Evolutionary conservation across 495 filamentous ascomycete genomes (phyloP).

Genomic region (Aspergillus mulundensis): DNA sequence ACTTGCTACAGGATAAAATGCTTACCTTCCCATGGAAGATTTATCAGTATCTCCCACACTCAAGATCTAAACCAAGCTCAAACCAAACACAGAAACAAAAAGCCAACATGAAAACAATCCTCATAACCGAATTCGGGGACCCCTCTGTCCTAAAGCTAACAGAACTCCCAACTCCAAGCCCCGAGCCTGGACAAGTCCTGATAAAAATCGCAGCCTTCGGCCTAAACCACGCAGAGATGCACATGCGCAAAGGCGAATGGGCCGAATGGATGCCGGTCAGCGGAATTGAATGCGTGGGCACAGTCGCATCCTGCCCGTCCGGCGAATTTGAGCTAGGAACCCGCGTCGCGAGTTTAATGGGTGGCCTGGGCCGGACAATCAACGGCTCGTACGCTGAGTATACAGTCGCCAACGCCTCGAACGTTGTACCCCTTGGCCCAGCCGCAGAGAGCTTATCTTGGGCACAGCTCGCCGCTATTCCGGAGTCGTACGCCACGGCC

Average conservation of each 20-base stretch:
- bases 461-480: constrained; percentile 41
- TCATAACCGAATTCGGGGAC: constrained; percentile 37
- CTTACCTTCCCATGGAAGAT: no score
- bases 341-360: constrained; percentile 40
- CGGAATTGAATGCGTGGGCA: constrained; percentile 47
- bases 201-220: constrained; percentile 44
- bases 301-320: constrained; percentile 33
- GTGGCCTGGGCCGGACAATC: constrained; percentile 38
- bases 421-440: constrained; percentile 33
- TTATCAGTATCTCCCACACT: no score
- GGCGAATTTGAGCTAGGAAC: constrained; percentile 31
- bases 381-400: constrained; percentile 42
- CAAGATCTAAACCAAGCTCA: no score
- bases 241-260: constrained; percentile 52
- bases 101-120: constrained; percentile 38
- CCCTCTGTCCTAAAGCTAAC: constrained; percentile 33
- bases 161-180: constrained; percentile 29
- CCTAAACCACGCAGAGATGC: constrained; percentile 49
- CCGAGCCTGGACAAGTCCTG: constrained; percentile 29
- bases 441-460: constrained; percentile 23
- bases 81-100: neutral
- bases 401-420: constrained; percentile 26
- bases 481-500: constrained; percentile 41
- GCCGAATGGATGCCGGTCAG: constrained; percentile 40
- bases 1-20: no score